Base-by-base conservation (phyloP, 306 rosid species). In the Pyrus pyrifolia region DNA sequence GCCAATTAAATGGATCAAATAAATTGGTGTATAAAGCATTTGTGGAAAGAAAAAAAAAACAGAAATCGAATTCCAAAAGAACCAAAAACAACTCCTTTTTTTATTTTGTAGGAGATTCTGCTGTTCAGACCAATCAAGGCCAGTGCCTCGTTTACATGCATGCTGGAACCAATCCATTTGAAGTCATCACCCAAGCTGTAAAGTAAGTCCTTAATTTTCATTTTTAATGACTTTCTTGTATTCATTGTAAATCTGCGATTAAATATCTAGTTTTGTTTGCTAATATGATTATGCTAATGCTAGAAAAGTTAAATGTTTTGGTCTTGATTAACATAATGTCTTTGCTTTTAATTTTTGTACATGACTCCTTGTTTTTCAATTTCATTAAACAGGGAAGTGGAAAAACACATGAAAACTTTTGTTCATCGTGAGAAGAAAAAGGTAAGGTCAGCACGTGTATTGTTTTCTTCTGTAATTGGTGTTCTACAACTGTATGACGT, bases 141-240 rank as follows among this genome's bases (percentile, higher is more conserved):
- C 91, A 85, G 85, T 84, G 85, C 86, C 79, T 92, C 40, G 87
- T 95, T 21, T 96, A 91, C 87, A 80, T 96, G 90, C 99, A 96
- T 85, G 93, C 97, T 80, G 99, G 99, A 74, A 88, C 93, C 22
- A 85, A 92, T 81, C 98, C 99, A 59, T 96, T 92, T 86, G 98
- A 89, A 86, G 98, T 91, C 73, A 88, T 92, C 85, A 87, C 73
- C 76, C 92, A 96, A 72, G 91, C 97, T 68, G 93, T 92, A 60
- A 90, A 89, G 99, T 92, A 84, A 85, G 97, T 44, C 75, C 67
- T 72, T 13, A 8, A 67, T 23, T 23, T 63, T 14, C 4, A 9
- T 52, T 45, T 58, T 57, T 11, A 21, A 11, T 57, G 23, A 14
- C 9, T 70, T 70, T 30, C 6, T 21, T 35, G 25, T 38, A 5